Percentiles rank a stretch among this genome's conserved stretches.
These are phyloP conservation scores for Ustilago lituana DNA, from an alignment of 1,284 basidiomycete genomes.

Conservation along the genomic window DNA sequence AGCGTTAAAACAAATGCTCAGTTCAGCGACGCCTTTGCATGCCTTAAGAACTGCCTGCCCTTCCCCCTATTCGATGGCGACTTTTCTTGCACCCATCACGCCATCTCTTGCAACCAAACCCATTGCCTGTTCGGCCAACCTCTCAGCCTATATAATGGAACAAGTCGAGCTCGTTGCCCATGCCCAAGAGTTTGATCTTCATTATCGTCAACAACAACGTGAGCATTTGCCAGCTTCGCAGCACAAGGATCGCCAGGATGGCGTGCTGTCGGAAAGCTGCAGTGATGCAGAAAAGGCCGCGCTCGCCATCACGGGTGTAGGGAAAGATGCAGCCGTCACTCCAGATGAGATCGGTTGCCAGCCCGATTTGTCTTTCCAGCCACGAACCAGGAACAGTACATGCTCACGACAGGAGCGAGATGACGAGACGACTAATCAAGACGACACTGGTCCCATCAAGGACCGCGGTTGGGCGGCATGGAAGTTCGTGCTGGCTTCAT, in stretches of 20 bases:
- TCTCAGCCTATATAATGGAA: conserved; percentile 22
- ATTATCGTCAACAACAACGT: neutral
- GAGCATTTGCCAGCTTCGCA: neutral
- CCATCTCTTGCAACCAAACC: conserved; percentile 3
- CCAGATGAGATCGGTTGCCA: no score
- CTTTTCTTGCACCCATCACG: conserved; percentile 5
- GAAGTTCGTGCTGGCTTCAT: conserved; percentile 36
- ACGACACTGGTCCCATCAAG: conserved; percentile 1
- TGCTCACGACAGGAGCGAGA: neutral
- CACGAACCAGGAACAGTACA: neutral
- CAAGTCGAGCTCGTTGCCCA: conserved; percentile 17
- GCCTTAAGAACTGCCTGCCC: no score
- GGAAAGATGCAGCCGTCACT: neutral
- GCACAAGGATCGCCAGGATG: neutral
- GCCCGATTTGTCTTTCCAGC: no score
- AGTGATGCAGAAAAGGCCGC: conserved; percentile 6
- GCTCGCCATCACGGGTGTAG: neutral
- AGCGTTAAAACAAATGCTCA: neutral
- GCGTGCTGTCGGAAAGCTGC: neutral
- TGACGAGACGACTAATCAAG: neutral
- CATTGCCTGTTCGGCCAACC: neutral
- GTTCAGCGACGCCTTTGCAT: no score
- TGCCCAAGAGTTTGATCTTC: conserved; percentile 15
- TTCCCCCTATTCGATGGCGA: conserved; percentile 5
- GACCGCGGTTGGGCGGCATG: conserved; percentile 39